A percentile compares a stretch with the other conserved stretches of the same genome.
These are phyloP conservation scores for Neurospora terricola DNA, from an alignment of 495 filamentous ascomycete species.

Conservation along the genomic window DNA sequence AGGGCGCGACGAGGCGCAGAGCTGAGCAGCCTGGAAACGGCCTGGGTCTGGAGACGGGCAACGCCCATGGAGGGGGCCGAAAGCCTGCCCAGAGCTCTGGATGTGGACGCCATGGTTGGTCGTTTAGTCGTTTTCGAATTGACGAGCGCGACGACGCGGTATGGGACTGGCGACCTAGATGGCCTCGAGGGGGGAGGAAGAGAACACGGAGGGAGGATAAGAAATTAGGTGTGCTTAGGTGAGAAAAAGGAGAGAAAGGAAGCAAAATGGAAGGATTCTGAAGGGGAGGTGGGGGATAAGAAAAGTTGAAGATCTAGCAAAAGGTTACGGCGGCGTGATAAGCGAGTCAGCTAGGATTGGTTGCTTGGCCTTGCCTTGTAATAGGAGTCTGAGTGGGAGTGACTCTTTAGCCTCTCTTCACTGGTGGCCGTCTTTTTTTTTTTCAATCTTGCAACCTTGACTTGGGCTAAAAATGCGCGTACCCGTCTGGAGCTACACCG, in stretches of 20 bases:
- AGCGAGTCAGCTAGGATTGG: not conserved
- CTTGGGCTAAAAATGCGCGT: not conserved
- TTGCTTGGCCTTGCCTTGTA: not conserved
- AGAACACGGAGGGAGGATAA: not conserved
- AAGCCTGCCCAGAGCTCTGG: constrained; percentile 25
- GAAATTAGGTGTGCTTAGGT: not conserved
- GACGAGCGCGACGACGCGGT: constrained; percentile 8
- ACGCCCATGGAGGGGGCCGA: constrained; percentile 14
- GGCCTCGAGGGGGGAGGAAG: not conserved
- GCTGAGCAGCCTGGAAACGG: constrained; percentile 18
- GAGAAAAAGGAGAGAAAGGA: not conserved
- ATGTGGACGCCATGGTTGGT: constrained; percentile 22
- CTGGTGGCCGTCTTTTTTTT: not conserved
- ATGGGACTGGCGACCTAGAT: not conserved
- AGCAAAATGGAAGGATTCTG: constrained; percentile 1
- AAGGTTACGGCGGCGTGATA: not conserved
- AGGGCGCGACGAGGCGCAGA: constrained; percentile 14
- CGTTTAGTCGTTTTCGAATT: constrained; percentile 10
- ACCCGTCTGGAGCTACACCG: not conserved
- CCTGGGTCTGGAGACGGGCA: constrained; percentile 11
- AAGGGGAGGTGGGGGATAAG: constrained; percentile 1
- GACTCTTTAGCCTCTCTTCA: not conserved
- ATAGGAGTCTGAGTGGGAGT: not conserved
- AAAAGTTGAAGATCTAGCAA: constrained; percentile 1
- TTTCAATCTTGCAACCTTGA: not conserved